Evolutionary conservation across 2,329 filamentous ascomycete genomes (phyloP).

Genomic region (Hysterium pulicare): DNA sequence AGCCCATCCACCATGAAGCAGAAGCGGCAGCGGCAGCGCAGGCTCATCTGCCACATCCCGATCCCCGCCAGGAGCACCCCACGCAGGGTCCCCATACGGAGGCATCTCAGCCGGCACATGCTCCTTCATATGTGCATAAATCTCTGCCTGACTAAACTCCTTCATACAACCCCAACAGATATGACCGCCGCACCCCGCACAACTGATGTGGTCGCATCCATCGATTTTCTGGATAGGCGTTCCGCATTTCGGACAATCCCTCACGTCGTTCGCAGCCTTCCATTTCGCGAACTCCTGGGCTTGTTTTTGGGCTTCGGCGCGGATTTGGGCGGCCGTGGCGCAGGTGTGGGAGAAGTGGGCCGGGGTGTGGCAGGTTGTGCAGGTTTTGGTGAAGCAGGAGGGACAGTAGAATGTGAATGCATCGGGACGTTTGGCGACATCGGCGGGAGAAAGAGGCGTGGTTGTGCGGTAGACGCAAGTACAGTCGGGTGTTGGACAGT

Average conservation of each 20-base stretch:
- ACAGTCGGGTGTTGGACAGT: slow-evolving; percentile 19
- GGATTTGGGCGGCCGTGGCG: no score
- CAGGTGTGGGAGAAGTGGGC: no score
- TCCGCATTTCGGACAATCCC: slow-evolving; percentile 9
- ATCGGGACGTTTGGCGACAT: background rate
- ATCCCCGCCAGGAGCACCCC: no score
- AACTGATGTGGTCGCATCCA: slow-evolving; percentile 16
- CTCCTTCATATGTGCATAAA: no score
- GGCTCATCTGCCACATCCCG: no score
- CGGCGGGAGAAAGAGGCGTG: background rate
- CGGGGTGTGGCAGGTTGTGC: slow-evolving; percentile 8
- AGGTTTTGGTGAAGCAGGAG: slow-evolving; percentile 12
- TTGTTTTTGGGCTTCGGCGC: no score
- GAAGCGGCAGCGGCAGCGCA: no score
- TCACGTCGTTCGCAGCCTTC: slow-evolving; percentile 13
- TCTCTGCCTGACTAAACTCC: no score
- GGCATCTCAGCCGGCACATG: no score
- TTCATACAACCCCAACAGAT: slow-evolving; percentile 22
- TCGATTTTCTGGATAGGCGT: slow-evolving; percentile 19
- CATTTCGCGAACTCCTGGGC: slow-evolving; percentile 10
- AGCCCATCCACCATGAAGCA: no score
- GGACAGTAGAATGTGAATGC: slow-evolving; percentile 14
- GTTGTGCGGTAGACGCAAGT: slow-evolving; percentile 13
- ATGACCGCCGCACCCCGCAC: slow-evolving; percentile 14
- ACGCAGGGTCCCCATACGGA: no score